phyloP scores from a whole-genome alignment of 345 rosid species.

The Linum lewisii region DNA sequence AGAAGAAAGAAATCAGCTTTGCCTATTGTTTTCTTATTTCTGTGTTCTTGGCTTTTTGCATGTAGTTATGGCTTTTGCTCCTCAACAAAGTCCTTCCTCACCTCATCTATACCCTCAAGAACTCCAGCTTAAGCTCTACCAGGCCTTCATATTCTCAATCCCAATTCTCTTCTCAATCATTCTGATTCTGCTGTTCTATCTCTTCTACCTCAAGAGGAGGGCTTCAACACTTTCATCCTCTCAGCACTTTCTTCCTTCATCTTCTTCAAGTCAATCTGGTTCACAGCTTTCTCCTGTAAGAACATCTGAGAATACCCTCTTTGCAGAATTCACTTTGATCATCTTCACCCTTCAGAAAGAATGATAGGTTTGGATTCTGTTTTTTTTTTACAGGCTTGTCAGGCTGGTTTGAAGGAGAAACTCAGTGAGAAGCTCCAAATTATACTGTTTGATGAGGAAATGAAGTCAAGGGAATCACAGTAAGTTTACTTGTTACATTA shows the following conservation, averaged over 20 bases:
- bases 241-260: conserved; percentile 36
- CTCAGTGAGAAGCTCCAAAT: conserved; percentile 54
- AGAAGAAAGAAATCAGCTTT: not conserved
- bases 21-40: not conserved
- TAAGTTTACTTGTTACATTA: conserved; percentile 30
- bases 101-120: conserved; percentile 77
- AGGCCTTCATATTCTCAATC: conserved; percentile 93
- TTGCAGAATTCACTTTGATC: no score
- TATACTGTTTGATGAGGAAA: conserved; percentile 67
- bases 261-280: conserved; percentile 31
- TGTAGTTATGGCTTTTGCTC: conserved; percentile 51
- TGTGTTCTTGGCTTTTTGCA: not conserved
- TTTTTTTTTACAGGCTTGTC: conserved; percentile 32
- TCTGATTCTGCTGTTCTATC: conserved; percentile 74
- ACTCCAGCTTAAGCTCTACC: conserved; percentile 84
- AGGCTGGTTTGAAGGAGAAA: conserved; percentile 49
- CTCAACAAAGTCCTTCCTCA: conserved; percentile 30
- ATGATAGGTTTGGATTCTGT: not conserved
- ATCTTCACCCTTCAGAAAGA: no score
- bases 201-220: conserved; percentile 93
- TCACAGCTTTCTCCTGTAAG: conserved; percentile 42
- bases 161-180: conserved; percentile 89
- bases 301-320: no score
- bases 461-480: conserved; percentile 64
- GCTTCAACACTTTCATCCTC: conserved; percentile 41